phyloP scores from a whole-genome alignment of 2,329 filamentous ascomycete species.

The Colletotrichum nymphaeae region DNA sequence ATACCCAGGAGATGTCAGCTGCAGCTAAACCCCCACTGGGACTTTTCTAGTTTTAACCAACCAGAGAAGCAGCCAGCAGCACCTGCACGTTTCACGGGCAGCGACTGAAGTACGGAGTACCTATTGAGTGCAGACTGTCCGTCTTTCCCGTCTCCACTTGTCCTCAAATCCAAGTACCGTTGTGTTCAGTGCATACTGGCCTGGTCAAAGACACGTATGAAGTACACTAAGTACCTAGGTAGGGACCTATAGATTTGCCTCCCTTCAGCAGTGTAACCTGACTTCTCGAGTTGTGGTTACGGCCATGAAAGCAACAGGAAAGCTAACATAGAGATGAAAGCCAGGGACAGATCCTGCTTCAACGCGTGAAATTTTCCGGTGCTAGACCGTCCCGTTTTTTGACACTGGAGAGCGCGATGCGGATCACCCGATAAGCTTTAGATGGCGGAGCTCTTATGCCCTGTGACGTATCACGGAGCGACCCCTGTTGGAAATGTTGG shows the following conservation, averaged over 20 bases:
- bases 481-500: conserved; percentile 14
- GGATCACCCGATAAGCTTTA: conserved; percentile 17
- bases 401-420: background rate
- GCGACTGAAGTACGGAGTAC: background rate
- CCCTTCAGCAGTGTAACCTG: background rate
- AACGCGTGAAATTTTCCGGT: background rate
- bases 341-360: background rate
- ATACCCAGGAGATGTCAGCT: background rate
- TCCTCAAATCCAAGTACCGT: background rate
- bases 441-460: background rate
- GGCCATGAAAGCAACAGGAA: background rate
- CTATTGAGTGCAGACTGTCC: no score
- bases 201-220: background rate
- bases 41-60: conserved; percentile 12
- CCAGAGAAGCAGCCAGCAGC: conserved; percentile 7
- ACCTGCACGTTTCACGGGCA: conserved; percentile 26
- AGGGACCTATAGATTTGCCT: background rate
- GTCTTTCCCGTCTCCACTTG: background rate
- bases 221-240: no score
- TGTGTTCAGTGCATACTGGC: background rate
- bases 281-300: background rate
- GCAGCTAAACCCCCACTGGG: background rate
- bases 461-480: conserved; percentile 23
- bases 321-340: no score
- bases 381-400: background rate